Percentiles rank a stretch among this genome's conserved stretches.
These are phyloP conservation scores for Hibiscus trionum DNA, from an alignment of 345 rosid species.

Conservation along the genomic window DNA sequence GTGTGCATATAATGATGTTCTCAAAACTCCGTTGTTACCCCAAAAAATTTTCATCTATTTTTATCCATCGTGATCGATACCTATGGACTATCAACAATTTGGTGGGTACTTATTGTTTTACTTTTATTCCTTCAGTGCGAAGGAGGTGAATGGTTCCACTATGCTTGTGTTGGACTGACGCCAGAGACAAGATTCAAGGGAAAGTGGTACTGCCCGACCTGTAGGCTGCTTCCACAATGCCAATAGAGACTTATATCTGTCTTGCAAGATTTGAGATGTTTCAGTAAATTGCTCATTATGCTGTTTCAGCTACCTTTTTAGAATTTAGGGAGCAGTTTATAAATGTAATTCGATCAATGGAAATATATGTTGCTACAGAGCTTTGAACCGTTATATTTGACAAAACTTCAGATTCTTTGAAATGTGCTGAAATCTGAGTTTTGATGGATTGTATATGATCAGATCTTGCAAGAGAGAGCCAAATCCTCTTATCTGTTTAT, in stretches of 20 bases:
- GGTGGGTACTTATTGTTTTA: neutral
- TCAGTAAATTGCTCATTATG: neutral
- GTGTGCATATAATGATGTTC: neutral
- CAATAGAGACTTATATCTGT: conserved; percentile 22
- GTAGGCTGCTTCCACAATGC: conserved; percentile 55
- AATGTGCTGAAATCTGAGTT: neutral
- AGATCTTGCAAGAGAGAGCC: neutral
- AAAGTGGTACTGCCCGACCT: conserved; percentile 98
- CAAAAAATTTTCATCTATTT: neutral
- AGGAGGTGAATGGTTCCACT: conserved; percentile 99
- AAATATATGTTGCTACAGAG: conserved; percentile 10
- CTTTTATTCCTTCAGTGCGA: conserved; percentile 54
- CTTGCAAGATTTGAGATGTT: neutral
- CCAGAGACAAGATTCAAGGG: conserved; percentile 97
- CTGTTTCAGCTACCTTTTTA: neutral
- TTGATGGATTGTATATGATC: neutral
- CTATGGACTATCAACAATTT: neutral
- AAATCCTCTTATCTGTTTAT: neutral
- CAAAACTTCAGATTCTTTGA: neutral
- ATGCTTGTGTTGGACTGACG: conserved; percentile 90
- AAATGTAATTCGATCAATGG: conserved; percentile 9
- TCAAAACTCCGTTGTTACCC: neutral
- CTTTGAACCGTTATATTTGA: neutral
- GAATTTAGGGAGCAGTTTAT: neutral
- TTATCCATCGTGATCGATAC: neutral